Evolutionary conservation across 441 rosid genomes (phyloP), one percentile per base, ranked within the genome.

Genomic region (Iberis amara): DNA sequence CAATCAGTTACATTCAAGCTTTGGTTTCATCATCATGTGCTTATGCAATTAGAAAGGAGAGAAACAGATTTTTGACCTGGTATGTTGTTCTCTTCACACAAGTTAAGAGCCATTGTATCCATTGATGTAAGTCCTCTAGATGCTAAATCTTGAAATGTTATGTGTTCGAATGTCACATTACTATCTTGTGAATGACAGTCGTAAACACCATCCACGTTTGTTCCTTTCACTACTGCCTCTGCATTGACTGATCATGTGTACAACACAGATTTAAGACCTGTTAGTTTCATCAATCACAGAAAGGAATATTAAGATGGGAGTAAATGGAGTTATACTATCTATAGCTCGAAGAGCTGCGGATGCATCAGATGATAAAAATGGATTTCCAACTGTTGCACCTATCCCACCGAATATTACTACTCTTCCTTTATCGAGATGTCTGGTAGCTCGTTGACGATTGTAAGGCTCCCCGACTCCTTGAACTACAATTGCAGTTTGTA

Each of bases 351-450:
- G 85, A 10, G 95, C 87, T 52, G 96, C 91, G 43, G 91, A 84
- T 15, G 96, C 85, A 65, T 91, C 98, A 2, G 96, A 83, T 18
- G 94, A 78, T 72, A 85, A 88, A 39, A 83, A 79, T 38, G 96
- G 96, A 61, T 85, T 91, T 55, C 85, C 91, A 48, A 73, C 63
- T 27, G 81, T 80, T 21, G 83, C 80, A 32, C 98, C 96, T 35
- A 88, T 69, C 18, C 96, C 96, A 53, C 96, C 96, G 61, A 91
- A 91, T 68, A 91, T 80, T 45, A 91, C 95, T 15, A 91, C 98
- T 76, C 91, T 80, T 51, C 96, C 94, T 68, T 91, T 91, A 64
- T 88, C 96, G 11, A 91, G 83, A 79, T 91, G 96, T 1, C 86
- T 72, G 8, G 87, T 83, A 21, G 96, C 96, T 41, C 74, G 74